Evolutionary conservation across 176 grass and related monocot species (phyloP).

Genomic region (Miscanthus lutarioriparius): DNA sequence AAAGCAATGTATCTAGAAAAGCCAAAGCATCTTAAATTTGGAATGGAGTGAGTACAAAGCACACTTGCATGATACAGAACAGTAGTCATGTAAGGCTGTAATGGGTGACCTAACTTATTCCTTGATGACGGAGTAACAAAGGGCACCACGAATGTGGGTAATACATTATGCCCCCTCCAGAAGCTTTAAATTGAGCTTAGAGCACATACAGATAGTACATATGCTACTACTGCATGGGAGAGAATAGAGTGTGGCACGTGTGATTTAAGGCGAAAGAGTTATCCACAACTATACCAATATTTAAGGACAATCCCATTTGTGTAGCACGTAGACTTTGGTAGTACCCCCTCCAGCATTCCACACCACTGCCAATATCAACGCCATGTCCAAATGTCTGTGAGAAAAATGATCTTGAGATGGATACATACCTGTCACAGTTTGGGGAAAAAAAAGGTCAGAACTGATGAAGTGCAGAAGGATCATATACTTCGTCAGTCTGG

Average conservation of each 20-base stretch:
- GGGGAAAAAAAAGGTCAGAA: neutral
- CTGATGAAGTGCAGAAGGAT: neutral
- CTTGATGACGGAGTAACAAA: neutral
- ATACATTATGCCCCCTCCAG: neutral
- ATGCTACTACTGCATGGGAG: neutral
- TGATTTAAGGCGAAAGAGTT: neutral
- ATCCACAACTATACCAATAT: constrained; percentile 50
- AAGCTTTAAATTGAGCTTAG: neutral
- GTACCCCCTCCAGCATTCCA: constrained; percentile 80
- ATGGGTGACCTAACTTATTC: neutral
- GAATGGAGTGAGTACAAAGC: neutral
- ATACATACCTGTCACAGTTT: constrained; percentile 47
- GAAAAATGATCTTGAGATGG: constrained; percentile 75
- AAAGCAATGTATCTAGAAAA: no score
- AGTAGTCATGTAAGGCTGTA: neutral
- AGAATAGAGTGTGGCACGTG: neutral
- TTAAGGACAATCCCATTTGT: constrained; percentile 80
- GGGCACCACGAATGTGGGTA: neutral
- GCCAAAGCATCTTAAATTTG: no score
- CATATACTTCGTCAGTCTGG: neutral
- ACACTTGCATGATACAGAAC: neutral
- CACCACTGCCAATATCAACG: constrained; percentile 42
- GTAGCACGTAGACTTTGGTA: constrained; percentile 80
- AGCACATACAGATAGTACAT: neutral
- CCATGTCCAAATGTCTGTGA: constrained; percentile 45